phyloP scores from a whole-genome alignment of 805 yeast genomes.

The Metschnikowia hibisci region DNA sequence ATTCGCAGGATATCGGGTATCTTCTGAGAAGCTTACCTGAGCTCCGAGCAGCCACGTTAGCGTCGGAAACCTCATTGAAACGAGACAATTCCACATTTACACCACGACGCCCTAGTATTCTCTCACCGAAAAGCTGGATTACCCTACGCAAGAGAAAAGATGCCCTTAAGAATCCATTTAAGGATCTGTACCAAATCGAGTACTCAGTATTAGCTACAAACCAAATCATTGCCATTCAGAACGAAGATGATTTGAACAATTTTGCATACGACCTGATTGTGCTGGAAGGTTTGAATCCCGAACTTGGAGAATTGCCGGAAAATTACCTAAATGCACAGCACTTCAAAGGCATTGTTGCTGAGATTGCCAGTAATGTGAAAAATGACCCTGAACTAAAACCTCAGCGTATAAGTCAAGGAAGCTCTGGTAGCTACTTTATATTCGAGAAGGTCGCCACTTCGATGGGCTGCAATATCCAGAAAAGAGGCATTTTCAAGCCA shows the following conservation, averaged over 20 bases:
- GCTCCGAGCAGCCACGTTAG: not conserved
- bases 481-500: constrained; percentile 67
- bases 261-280: constrained; percentile 12
- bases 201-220: constrained; percentile 51
- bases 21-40: constrained; percentile 3
- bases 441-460: constrained; percentile 8
- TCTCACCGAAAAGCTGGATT: constrained; percentile 30
- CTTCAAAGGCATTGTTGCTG: constrained; percentile 41
- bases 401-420: constrained; percentile 55
- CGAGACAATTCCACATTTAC: not conserved
- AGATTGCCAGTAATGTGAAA: constrained; percentile 45
- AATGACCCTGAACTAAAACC: constrained; percentile 40
- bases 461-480: constrained; percentile 14
- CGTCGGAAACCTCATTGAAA: not conserved
- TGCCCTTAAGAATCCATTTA: constrained; percentile 14
- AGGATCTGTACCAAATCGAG: constrained; percentile 40
- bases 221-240: constrained; percentile 14
- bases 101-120: constrained; percentile 9
- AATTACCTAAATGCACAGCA: constrained; percentile 20
- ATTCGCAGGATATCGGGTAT: not conserved
- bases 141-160: constrained; percentile 4
- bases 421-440: constrained; percentile 68
- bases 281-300: constrained; percentile 13
- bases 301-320: constrained; percentile 20
- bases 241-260: constrained; percentile 16